Evolutionary conservation across 371 early-diverging fungal genomes (phyloP).

Genomic region (Sporodiniella umbellata): DNA sequence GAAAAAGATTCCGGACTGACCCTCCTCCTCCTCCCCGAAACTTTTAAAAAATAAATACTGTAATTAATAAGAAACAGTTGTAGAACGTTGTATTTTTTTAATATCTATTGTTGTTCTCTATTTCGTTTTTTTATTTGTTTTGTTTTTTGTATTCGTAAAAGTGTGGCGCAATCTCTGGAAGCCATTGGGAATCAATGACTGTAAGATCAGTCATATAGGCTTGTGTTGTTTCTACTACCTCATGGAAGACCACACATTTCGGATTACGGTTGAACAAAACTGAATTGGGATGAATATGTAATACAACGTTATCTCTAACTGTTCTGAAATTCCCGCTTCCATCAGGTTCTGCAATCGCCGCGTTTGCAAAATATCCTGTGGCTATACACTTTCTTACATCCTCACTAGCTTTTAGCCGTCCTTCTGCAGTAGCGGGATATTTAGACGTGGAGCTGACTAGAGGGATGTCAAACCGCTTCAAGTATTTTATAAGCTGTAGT

Average conservation of each 20-base stretch:
- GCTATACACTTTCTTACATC: constrained; percentile 70
- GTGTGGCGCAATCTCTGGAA: constrained; percentile 67
- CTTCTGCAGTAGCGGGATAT: constrained; percentile 22
- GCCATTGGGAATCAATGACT: constrained; percentile 69
- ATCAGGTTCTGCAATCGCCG: constrained; percentile 61
- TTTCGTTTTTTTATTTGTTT: background rate
- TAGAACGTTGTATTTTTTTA: too few relatives aligned
- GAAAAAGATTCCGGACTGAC: constrained; percentile 9
- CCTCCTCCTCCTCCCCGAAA: constrained; percentile 20
- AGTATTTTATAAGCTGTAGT: constrained; percentile 63
- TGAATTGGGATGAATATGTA: constrained; percentile 74
- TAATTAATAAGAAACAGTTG: too few relatives aligned
- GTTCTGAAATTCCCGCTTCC: constrained; percentile 65
- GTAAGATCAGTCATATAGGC: constrained; percentile 73
- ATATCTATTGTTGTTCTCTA: too few relatives aligned
- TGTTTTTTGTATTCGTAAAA: constrained; percentile 48
- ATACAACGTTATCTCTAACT: constrained; percentile 54
- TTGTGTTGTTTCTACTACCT: constrained; percentile 74
- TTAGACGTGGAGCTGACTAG: constrained; percentile 38
- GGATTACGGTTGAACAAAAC: constrained; percentile 74
- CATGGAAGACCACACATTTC: constrained; percentile 78
- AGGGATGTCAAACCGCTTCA: constrained; percentile 53
- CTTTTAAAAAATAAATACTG: constrained; percentile 2
- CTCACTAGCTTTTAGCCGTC: constrained; percentile 32
- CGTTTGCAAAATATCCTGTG: constrained; percentile 75